Base-by-base conservation (phyloP, 129 eudicot species). In the Lonicera japonica region DNA sequence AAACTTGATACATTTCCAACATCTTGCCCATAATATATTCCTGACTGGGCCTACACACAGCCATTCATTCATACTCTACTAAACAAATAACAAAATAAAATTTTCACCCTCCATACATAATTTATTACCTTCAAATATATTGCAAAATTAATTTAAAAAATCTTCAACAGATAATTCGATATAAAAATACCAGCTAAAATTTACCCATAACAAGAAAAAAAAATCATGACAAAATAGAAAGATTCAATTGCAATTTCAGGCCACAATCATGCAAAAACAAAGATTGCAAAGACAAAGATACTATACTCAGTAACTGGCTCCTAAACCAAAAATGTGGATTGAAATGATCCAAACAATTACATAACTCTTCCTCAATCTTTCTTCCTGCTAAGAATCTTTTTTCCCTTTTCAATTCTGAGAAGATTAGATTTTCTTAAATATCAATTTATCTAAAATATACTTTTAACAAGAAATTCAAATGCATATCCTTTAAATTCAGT, bases 41-140 rank as follows among this genome's bases (percentile, higher is more conserved):
- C 84, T 56, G 76, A 48, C 65, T 70, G 71, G 63, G 74, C 80
- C 80, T 79, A 68, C 74, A 74, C 67, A 73, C 65, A 79, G 61
- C 61, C 68, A 70, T 61, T 36, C 70, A 53, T 74, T 59, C 69
- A 69, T 47, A 60, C 34, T 68, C 59, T 25, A 22, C 67, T 23
- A 25, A 68, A 58, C 25, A 59, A 64, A 36, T n/a, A 68, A 19
- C 29, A 69, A 67, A 62, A 56, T n/a, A 21, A 51, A 61, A n/a
- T 36, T 48, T 41, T 23, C 67, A 52, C 58, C 51, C 73, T 53
- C 64, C 52, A 39, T 50, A 59, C n/a, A 43, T 59, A 52, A 29
- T 48, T 17, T 21, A 24, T 20, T 16, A 11, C 52, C 24, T 25
- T 9, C 18, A 1, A 22, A n/a, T 16, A 45, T 3, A 63, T 47